Base-by-base conservation (phyloP, 2,329 filamentous ascomycete genomes). In the Trichoderma aggressivum region DNA sequence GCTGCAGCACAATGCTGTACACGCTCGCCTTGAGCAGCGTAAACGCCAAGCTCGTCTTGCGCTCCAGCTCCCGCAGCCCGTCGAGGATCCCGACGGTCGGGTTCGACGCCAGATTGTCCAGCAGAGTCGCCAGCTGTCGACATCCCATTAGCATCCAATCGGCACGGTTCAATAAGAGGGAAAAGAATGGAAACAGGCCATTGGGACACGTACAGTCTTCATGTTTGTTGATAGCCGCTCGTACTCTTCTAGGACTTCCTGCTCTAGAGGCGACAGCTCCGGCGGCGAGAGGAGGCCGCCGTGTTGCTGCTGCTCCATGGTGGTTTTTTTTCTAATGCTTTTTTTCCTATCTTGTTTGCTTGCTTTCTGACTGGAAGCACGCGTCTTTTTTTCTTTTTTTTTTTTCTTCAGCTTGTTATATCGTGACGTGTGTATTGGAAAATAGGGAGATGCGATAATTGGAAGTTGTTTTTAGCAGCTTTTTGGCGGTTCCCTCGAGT, bases 1-100 rank as follows among this genome's bases (percentile, higher is more conserved):
- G 95, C 87, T 99, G 95, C 84, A 99, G 82, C 73, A 99, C 94
- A 84, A 99, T 99, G 79, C 93, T 97, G 84, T 99, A 99, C 74
- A 99, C 96, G 81, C 95, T 98, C 21, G 96, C 95, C 85, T 99
- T 99, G 79, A 99, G 87, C 79, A 98, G 83, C 73, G 96, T 99
- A 82, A 97, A 98, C 26, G 98, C 95, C 69, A 97, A 85, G 75
- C 94, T 94, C 56, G 95, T 98, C 86, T 98, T 98, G 76, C 96
- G 87, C 85, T 99, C 96, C 69, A 99, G 85, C 56, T 94, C 91
- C 68, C 96, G 87, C 76, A 99, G 86, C 10, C 93, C 91, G 80
- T 99, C 94, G 67, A 97, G 87, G 71, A 97, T 94, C 75, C 92
- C 93, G 7, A 92, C 91, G 26, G 93, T 91, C 0, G 94, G 92